phyloP scores from a whole-genome alignment of 306 rosid species.

The Argentina anserina region DNA sequence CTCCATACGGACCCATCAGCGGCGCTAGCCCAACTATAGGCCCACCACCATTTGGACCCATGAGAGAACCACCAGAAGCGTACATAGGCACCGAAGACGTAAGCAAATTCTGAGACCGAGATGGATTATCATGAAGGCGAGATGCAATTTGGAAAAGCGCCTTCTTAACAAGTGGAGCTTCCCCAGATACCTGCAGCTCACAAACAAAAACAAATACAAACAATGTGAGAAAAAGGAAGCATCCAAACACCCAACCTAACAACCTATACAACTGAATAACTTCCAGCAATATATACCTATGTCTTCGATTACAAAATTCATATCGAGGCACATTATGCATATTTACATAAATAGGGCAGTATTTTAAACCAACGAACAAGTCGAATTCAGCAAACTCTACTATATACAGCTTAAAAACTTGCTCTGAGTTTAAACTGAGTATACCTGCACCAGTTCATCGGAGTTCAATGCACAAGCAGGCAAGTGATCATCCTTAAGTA shows the following conservation, averaged over 20 bases:
- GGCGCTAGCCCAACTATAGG: slow-evolving; percentile 86
- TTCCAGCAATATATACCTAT: too few relatives aligned
- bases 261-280: background rate
- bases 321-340: too few relatives aligned
- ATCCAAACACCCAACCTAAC: background rate
- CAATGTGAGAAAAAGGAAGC: background rate
- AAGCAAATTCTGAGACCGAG: slow-evolving; percentile 88
- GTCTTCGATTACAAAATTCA: too few relatives aligned
- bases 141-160: slow-evolving; percentile 79
- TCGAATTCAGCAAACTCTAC: background rate
- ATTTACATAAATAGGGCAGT: too few relatives aligned
- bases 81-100: slow-evolving; percentile 56
- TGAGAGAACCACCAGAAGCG: slow-evolving; percentile 58
- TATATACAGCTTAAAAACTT: too few relatives aligned
- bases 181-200: slow-evolving; percentile 74
- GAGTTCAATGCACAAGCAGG: slow-evolving; percentile 80
- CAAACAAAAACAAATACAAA: slow-evolving; percentile 25
- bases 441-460: slow-evolving; percentile 95
- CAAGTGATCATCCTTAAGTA: slow-evolving; percentile 85
- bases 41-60: slow-evolving; percentile 70
- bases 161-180: slow-evolving; percentile 68
- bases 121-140: slow-evolving; percentile 89
- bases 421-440: background rate
- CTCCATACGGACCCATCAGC: slow-evolving; percentile 72
- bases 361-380: background rate